Percentiles rank a stretch among this genome's conserved stretches.
Evolutionary conservation across 225 moss, liverwort and hornwort species (phyloP).

Genomic region (Pseudoscleropodium purum): DNA sequence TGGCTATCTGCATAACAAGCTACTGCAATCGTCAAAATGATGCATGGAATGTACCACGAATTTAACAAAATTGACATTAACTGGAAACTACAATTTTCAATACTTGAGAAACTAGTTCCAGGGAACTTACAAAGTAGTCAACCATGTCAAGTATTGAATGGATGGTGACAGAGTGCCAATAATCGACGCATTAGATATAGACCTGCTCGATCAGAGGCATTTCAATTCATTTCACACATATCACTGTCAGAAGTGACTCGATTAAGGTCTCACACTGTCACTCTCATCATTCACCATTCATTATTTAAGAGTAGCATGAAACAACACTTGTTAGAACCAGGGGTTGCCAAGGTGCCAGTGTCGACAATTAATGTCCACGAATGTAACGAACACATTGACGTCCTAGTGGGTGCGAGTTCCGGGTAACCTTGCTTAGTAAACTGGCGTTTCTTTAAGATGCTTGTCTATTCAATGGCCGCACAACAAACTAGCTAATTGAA

Average conservation of each 20-base stretch:
- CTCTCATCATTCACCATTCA: background rate
- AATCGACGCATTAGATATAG: constrained; percentile 1
- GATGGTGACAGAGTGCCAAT: background rate
- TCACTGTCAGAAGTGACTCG: background rate
- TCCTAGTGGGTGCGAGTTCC: background rate
- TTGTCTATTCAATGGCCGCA: background rate
- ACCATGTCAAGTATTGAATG: background rate
- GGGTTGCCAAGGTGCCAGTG: background rate
- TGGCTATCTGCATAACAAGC: background rate
- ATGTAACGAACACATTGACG: background rate
- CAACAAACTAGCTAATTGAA: background rate
- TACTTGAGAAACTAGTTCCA: background rate
- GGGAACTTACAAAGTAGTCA: constrained; percentile 5
- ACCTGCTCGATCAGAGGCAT: background rate
- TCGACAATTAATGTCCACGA: background rate
- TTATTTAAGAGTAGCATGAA: background rate
- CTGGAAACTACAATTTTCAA: background rate
- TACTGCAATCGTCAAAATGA: background rate
- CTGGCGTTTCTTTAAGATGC: background rate
- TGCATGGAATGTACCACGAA: background rate
- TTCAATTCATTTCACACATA: background rate
- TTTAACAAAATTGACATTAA: background rate
- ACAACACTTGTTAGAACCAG: background rate
- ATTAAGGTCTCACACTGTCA: background rate
- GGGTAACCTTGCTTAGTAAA: background rate